A percentile compares a stretch with the other conserved stretches of the same genome.
These are phyloP conservation scores for Hondaea fermentalgiana DNA, from an alignment of 108 stramenopile genomes.

Conservation along the genomic window DNA sequence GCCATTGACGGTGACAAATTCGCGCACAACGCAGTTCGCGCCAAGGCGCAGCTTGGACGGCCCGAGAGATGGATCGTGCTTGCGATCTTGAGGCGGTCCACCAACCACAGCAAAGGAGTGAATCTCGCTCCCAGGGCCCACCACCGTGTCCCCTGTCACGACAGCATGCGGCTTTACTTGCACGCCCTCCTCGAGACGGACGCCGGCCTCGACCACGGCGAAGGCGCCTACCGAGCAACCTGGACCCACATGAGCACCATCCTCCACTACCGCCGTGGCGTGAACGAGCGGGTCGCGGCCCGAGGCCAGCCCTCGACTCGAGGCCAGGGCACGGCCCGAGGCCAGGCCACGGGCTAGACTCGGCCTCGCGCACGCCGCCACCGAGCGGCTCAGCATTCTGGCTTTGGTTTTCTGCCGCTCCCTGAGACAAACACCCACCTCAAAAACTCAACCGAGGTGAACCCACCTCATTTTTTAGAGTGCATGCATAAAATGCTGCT, in stretches of 20 bases:
- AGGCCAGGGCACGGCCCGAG: no score
- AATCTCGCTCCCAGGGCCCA: neutral
- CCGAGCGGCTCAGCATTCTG: no score
- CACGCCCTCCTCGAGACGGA: neutral
- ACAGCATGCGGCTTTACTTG: neutral
- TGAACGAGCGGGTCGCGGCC: neutral
- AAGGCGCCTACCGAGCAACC: neutral
- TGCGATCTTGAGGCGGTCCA: neutral
- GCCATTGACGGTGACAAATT: neutral
- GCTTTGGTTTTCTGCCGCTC: no score
- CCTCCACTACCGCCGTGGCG: neutral
- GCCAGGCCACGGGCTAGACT: no score
- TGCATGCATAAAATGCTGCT: no score
- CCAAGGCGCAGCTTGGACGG: neutral
- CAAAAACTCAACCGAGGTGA: no score
- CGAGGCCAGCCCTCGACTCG: no score
- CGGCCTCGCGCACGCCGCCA: no score
- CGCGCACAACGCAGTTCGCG: neutral
- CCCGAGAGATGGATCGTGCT: neutral
- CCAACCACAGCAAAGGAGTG: neutral
- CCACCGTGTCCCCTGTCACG: neutral
- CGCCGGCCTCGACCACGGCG: neutral
- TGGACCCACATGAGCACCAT: neutral
- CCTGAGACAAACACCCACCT: no score
- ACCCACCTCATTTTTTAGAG: no score